phyloP scores from a whole-genome alignment of 768 basidiomycete genomes.

The Boletus sp. region DNA sequence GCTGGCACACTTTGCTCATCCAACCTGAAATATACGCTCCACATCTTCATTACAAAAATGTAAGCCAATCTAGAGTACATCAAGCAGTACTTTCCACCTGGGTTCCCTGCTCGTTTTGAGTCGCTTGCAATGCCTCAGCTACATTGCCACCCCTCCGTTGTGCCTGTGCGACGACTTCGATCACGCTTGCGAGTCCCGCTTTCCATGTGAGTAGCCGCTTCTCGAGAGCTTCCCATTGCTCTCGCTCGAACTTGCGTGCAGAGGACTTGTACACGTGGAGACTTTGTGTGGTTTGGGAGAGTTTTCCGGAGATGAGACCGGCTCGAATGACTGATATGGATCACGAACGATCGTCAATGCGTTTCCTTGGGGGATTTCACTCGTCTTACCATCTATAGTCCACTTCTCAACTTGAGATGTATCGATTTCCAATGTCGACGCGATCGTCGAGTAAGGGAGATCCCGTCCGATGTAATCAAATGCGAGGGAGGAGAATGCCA shows the following conservation, averaged over 20 bases:
- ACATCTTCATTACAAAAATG: not conserved
- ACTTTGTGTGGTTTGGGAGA: slow-evolving; percentile 75
- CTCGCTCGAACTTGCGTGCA: slow-evolving; percentile 69
- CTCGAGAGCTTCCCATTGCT: slow-evolving; percentile 79
- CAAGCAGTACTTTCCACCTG: slow-evolving; percentile 23
- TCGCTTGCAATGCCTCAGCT: slow-evolving; percentile 20
- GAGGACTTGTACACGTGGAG: slow-evolving; percentile 72
- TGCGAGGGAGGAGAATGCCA: slow-evolving; percentile 74
- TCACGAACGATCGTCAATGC: not conserved
- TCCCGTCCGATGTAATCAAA: slow-evolving; percentile 72
- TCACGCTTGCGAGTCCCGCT: slow-evolving; percentile 59
- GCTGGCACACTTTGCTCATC: not conserved
- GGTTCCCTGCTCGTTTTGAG: slow-evolving; percentile 20
- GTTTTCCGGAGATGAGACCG: slow-evolving; percentile 74
- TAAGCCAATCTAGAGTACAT: not conserved
- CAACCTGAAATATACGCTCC: not conserved
- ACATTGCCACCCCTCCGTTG: slow-evolving; percentile 36
- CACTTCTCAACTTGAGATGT: slow-evolving; percentile 73
- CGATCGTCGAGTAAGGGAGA: slow-evolving; percentile 68
- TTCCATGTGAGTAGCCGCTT: slow-evolving; percentile 77
- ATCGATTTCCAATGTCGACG: slow-evolving; percentile 62
- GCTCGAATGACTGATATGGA: slow-evolving; percentile 65
- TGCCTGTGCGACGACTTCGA: slow-evolving; percentile 65
- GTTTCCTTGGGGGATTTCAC: not conserved
- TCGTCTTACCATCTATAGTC: slow-evolving; percentile 73